Conservation (phyloP, 148 eudicot genomes). For the Persicaria maculosa region DNA sequence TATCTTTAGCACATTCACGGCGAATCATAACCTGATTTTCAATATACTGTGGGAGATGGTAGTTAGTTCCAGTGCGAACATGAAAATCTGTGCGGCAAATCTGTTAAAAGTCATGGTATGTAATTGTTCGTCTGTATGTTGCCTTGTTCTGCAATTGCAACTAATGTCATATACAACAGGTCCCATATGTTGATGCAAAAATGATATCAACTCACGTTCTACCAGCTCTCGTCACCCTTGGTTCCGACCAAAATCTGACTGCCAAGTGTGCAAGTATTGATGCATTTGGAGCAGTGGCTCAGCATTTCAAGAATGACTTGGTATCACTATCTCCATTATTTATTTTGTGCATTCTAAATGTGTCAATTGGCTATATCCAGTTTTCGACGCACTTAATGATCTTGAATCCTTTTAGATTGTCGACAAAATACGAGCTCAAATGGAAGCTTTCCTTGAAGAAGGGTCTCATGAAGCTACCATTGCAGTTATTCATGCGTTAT, state of each 20-base stretch:
- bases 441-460: slow-evolving; percentile 98
- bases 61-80: slow-evolving; percentile 63
- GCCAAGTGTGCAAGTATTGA: slow-evolving; percentile 90
- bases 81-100: slow-evolving; percentile 79
- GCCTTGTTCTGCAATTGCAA: background rate
- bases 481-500: slow-evolving; percentile 85
- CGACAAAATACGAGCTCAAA: slow-evolving; percentile 93
- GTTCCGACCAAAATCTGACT: slow-evolving; percentile 82
- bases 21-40: slow-evolving; percentile 67
- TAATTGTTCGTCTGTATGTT: background rate
- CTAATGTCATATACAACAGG: slow-evolving; percentile 30
- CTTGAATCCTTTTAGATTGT: slow-evolving; percentile 44
- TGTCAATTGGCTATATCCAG: too few species aligned
- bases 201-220: slow-evolving; percentile 76
- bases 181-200: slow-evolving; percentile 84
- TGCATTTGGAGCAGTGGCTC: slow-evolving; percentile 97
- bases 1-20: slow-evolving; percentile 61
- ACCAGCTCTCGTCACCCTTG: slow-evolving; percentile 96
- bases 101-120: slow-evolving; percentile 83
- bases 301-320: slow-evolving; percentile 84
- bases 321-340: slow-evolving; percentile 23
- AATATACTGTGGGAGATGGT: slow-evolving; percentile 97
- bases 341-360: background rate
- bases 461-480: slow-evolving; percentile 94
- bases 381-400: background rate